These are phyloP conservation scores for Periconia macrospinosa DNA, from an alignment of 2,329 filamentous ascomycete genomes.

Conservation along the genomic window DNA sequence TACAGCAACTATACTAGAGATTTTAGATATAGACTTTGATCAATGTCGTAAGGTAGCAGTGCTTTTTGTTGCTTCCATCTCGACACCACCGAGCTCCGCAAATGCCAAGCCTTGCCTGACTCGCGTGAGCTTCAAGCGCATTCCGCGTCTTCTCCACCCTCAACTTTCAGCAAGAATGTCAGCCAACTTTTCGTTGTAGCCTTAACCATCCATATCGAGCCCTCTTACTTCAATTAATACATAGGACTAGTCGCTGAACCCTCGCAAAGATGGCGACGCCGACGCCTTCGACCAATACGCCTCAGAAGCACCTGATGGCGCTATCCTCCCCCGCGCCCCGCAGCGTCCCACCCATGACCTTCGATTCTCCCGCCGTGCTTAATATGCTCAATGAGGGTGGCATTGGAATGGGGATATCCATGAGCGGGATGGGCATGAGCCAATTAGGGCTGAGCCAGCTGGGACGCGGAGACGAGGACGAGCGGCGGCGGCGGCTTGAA, in stretches of 20 bases:
- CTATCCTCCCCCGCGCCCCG: slow-evolving; percentile 47
- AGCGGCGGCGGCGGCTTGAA: slow-evolving; percentile 56
- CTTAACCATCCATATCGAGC: not conserved
- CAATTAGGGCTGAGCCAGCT: slow-evolving; percentile 42
- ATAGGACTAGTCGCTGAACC: too few species aligned
- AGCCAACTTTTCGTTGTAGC: not conserved
- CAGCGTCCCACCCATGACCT: slow-evolving; percentile 46
- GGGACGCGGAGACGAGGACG: slow-evolving; percentile 55
- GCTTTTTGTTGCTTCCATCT: too few species aligned
- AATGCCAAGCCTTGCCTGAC: slow-evolving; percentile 27
- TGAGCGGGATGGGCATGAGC: slow-evolving; percentile 40
- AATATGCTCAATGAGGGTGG: slow-evolving; percentile 45
- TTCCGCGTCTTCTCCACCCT: slow-evolving; percentile 1
- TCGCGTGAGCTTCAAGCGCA: slow-evolving; percentile 16
- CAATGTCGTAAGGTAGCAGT: too few species aligned
- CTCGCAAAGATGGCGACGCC: slow-evolving; percentile 37
- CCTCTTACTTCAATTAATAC: too few species aligned
- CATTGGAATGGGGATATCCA: slow-evolving; percentile 43
- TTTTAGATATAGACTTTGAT: too few species aligned
- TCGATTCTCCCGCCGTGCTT: slow-evolving; percentile 48
- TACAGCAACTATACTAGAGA: not conserved
- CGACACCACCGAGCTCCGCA: too few species aligned
- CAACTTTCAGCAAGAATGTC: not conserved
- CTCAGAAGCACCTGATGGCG: slow-evolving; percentile 39
- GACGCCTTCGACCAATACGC: slow-evolving; percentile 40